Evolutionary conservation across 2,329 filamentous ascomycete genomes (phyloP), one percentile per base, ranked within the genome.

Genomic region (Parascedosporium putredinis): DNA sequence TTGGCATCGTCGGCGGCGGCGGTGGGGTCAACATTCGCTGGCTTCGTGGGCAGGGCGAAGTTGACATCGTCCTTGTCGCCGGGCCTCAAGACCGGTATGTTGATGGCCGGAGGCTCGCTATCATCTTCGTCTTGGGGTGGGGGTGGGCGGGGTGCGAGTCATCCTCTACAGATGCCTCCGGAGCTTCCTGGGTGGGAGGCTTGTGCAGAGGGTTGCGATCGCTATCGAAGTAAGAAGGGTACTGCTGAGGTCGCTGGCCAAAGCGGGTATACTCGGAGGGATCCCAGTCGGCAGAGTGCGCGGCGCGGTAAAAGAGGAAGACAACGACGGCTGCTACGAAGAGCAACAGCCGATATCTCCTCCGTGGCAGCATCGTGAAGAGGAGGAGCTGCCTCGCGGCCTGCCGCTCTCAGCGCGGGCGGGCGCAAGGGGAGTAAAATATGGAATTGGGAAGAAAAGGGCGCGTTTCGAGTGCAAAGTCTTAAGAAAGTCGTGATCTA

Each of bases 291-390:
- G 69, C 67, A 54, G 67, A 72, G 50, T 67, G 63, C 34, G 67
- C 64, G 50, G 72, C 62, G 52, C 73, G 74, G 58, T 75, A 75
- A 47, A 79, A 63, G 48, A 78, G 68, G 53, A 83, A 67, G 46
- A 79, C 63, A 46, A 79, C 63, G 51, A 81, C 61, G 53, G 76
- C 63, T 50, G 79, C 73, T 56, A 74, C 74, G 53, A 79, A 60
- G 29, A 79, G 62, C 53, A 83, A 80, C 51, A 81, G 68, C 52
- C 81, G 75, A 59, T 83, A 83, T 60, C 80, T 71, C 57, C 82
- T 71, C 6, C 47, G 36, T 18, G 47, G 36, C 5, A 49, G 22
- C 47, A 43, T 49, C 14, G 46, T 25, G 33, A 24, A 24, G n/a
- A n/a, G n/a, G n/a, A n/a, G n/a, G n/a, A n/a, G n/a, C n/a, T n/a